Base-by-base conservation (phyloP, 441 rosid genomes). In the Jatropha podagrica region DNA sequence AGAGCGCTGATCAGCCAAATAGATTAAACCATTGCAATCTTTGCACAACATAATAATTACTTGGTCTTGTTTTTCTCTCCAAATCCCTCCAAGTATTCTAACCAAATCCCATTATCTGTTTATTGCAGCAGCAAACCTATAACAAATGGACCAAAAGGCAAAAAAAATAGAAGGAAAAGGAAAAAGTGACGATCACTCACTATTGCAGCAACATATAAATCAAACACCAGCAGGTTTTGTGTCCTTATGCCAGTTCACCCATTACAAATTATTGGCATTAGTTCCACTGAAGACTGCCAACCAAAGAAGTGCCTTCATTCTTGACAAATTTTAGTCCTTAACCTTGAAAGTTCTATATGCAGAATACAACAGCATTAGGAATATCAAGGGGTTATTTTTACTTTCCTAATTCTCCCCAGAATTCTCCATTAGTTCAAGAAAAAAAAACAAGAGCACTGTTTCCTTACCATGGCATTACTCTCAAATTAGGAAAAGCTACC, bases 401-500 rank as follows among this genome's bases (percentile, higher is more conserved):
- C 38, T 49, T 26, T 26, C 71, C 56, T 12, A 42, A 17, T 69
- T 51, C 52, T 51, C 4, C 17, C 44, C 15, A 52, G 3, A 8
- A 38, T 17, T 69, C 44, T 69, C 61, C 41, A 49, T 9, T n/a
- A 55, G 27, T 2, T 52, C 44, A 2, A 69, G 23, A 42, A 42
- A 32, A 68, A 68, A 68, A 18, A 12, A 26, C 26, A 15, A 64
- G 42, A 0, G 20, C 5, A 9, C 59, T 15, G 44, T 52, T 48
- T 68, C 7, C 66, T 40, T 62, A 37, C 20, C 66, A 11, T 6
- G 20, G 4, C 72, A 51, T 68, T 68, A 59, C 59, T 68, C 60
- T 48, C 4, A 52, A 27, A 27, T 68, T 68, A 18, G n/a, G 12
- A 48, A 54, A 48, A 46, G 23, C 52, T 26, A 12, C 4, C 32